Percentiles rank a stretch among this genome's conserved stretches.
These are phyloP conservation scores for Paracamarosporium sp. DNA, from an alignment of 2,329 filamentous ascomycete genomes.

Conservation along the genomic window DNA sequence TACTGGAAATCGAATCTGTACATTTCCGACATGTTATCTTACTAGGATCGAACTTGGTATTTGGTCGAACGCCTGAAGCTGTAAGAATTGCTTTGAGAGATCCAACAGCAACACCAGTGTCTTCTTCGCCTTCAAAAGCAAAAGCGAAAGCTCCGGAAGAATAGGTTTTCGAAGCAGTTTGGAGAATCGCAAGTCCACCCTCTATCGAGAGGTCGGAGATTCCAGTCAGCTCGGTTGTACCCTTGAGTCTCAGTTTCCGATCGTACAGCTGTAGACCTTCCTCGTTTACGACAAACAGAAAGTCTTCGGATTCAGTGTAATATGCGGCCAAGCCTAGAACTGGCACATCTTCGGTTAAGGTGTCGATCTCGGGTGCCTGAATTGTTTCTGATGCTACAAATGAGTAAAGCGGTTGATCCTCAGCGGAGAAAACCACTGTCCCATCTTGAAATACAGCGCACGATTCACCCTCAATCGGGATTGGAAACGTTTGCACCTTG, in stretches of 20 bases:
- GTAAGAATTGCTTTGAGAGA: conserved; percentile 23
- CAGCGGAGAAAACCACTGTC: conserved; percentile 33
- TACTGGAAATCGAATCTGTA: conserved; percentile 16
- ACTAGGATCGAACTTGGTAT: conserved; percentile 27
- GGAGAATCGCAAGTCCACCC: conserved; percentile 34
- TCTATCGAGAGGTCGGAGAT: conserved; percentile 32
- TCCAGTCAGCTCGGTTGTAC: conserved; percentile 25
- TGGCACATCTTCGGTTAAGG: conserved; percentile 21
- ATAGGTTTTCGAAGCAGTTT: conserved; percentile 18
- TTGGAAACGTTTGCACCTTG: conserved; percentile 36
- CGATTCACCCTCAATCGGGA: conserved; percentile 35
- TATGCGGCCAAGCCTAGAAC: conserved; percentile 32
- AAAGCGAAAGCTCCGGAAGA: conserved; percentile 29
- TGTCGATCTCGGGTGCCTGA: conserved; percentile 23
- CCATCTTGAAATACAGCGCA: conserved; percentile 29
- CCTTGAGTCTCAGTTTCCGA: conserved; percentile 17
- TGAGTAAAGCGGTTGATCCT: conserved; percentile 34
- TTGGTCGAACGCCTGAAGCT: conserved; percentile 22
- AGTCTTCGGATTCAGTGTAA: conserved; percentile 21
- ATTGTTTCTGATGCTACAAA: conserved; percentile 35
- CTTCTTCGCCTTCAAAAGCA: conserved; percentile 34
- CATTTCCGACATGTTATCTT: conserved; percentile 25
- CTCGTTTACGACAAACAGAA: conserved; percentile 33
- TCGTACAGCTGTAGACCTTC: conserved; percentile 33
- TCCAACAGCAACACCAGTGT: conserved; percentile 29